These are phyloP conservation scores for Bruguiera hainesii DNA, from an alignment of 441 rosid species.

Conservation along the genomic window DNA sequence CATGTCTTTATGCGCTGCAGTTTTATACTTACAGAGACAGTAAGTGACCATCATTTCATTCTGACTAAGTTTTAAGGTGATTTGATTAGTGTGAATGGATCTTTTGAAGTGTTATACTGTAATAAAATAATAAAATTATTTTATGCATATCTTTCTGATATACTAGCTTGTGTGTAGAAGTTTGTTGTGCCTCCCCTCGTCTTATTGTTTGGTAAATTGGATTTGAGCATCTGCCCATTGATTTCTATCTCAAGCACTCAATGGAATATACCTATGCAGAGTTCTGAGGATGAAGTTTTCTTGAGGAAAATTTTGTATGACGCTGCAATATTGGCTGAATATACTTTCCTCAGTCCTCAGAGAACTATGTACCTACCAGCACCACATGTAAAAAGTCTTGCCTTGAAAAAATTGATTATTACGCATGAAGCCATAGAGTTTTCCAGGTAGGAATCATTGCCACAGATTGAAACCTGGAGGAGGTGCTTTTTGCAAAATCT, in stretches of 20 bases:
- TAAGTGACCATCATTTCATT: too few relatives aligned
- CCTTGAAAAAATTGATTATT: slow-evolving; percentile 41
- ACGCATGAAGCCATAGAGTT: slow-evolving; percentile 46
- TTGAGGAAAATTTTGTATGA: slow-evolving; percentile 43
- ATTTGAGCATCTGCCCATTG: neutral
- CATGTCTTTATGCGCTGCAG: too few relatives aligned
- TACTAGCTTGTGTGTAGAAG: slow-evolving; percentile 6
- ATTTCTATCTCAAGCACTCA: neutral
- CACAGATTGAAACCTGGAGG: slow-evolving; percentile 3
- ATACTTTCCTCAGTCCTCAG: slow-evolving; percentile 36
- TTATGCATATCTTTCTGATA: neutral
- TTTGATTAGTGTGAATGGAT: too few relatives aligned
- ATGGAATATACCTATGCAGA: slow-evolving; percentile 31
- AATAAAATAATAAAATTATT: too few relatives aligned
- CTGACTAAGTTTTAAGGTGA: too few relatives aligned
- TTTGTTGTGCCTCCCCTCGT: neutral
- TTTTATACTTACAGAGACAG: too few relatives aligned
- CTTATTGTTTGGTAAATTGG: neutral
- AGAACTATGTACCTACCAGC: slow-evolving; percentile 23
- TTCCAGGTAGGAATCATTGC: slow-evolving; percentile 33
- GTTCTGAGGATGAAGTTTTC: slow-evolving; percentile 32
- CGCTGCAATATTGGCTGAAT: slow-evolving; percentile 45
- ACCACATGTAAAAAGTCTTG: slow-evolving; percentile 32
- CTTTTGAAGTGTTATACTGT: too few relatives aligned
- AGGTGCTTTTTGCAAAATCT: slow-evolving; percentile 3